Evolutionary conservation across 306 rosid species (phyloP), one percentile per base, ranked within the genome.

Genomic region (Vachellia collinsii): DNA sequence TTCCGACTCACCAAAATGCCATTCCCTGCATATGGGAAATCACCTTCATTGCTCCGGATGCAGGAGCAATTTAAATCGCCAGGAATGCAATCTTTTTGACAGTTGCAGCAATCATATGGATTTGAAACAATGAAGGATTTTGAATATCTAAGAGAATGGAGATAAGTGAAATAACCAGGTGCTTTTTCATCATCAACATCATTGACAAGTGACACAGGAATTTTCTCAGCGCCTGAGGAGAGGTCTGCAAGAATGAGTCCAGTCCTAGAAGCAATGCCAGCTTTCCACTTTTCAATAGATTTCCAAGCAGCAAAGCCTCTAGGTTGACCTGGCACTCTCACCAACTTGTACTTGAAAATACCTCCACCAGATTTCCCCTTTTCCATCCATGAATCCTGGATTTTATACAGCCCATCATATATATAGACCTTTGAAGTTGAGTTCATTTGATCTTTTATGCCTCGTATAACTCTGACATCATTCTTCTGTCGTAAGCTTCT

Each of bases 371-470:
- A 48, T 85, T 91, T 91, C 2, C 82, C 90, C 76, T 70, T 86
- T 63, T 85, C 96, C 6, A 66, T 12, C 96, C 93, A 91, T 37
- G 90, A 85, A 68, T 91, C 87, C 20, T 88, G 85, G 74, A 91
- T 83, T 86, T 85, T 89, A 78, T 89, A 91, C 58, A 91, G 83
- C 61, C 93, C 96, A 77, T 91, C 93, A 77, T 91, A 91, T 76
- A 91, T 75, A 83, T 91, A 91, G 75, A 86, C 62, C 86, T 89
- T 91, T 34, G 79, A 4, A 43, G 51, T 81, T 44, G 77, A 72
- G 79, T n/a, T 85, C 53, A 54, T 66, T 34, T 59, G 72, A 82
- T 91, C 90, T 62, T 51, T 89, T 47, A 91, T 47, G 47, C 96
- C 96, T 22, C 93, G 86, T 74, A 91, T 80, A 34, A 91, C 96